A percentile compares a stretch with the other conserved stretches of the same genome.
Conservation (phyloP, 2,329 filamentous ascomycete species). For the Aspergillus alliaceus region DNA sequence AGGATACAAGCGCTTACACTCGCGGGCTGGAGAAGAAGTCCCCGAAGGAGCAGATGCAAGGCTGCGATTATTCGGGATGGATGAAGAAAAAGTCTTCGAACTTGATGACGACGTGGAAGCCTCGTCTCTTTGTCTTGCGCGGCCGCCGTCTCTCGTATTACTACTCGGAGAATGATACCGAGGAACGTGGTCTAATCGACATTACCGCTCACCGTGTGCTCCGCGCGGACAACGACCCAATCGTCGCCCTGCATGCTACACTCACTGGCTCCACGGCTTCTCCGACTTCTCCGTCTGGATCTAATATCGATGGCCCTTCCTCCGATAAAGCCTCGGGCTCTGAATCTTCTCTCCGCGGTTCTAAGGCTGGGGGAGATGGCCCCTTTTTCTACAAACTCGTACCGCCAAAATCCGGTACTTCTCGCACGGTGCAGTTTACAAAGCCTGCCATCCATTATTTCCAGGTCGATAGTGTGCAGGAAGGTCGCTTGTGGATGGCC, state of each 20-base stretch:
- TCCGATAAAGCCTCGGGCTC: slow-evolving; percentile 28
- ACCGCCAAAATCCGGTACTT: slow-evolving; percentile 81
- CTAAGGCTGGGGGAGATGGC: slow-evolving; percentile 54
- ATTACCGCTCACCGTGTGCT: slow-evolving; percentile 98
- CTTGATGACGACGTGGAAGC: slow-evolving; percentile 97
- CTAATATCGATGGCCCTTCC: slow-evolving; percentile 38
- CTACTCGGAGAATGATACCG: slow-evolving; percentile 86
- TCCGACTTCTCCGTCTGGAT: slow-evolving; percentile 55
- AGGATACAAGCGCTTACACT: slow-evolving; percentile 91
- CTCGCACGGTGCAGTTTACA: slow-evolving; percentile 92
- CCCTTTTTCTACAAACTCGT: slow-evolving; percentile 99
- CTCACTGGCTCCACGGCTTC: slow-evolving; percentile 80
- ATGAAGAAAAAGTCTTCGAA: slow-evolving; percentile 99
- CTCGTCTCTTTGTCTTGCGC: slow-evolving; percentile 89
- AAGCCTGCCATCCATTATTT: slow-evolving; percentile 98
- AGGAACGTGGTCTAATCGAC: slow-evolving; percentile 94
- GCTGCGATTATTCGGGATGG: slow-evolving; percentile 94
- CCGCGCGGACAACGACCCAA: slow-evolving; percentile 84
- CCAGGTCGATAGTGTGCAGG: slow-evolving; percentile 83
- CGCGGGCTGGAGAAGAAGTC: slow-evolving; percentile 78
- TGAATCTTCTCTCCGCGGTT: slow-evolving; percentile 31
- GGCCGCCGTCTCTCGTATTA: slow-evolving; percentile 92
- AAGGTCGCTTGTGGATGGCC: slow-evolving; percentile 95
- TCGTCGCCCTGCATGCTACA: slow-evolving; percentile 88
- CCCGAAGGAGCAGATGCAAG: slow-evolving; percentile 78